phyloP scores from a whole-genome alignment of 306 rosid genomes.

The Trifolium repens region DNA sequence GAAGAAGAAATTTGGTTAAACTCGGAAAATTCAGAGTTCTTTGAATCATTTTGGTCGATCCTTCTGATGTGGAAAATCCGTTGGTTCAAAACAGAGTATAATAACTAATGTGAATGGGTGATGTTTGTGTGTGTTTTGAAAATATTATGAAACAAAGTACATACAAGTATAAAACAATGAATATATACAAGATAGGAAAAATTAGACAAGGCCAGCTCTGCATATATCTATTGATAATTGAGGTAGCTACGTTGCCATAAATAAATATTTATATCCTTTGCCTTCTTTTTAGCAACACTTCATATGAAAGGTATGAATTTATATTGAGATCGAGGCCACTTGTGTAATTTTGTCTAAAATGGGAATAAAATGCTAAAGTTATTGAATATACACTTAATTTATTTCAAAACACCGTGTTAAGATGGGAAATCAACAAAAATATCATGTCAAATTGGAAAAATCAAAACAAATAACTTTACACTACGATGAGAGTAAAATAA shows the following conservation, averaged over 20 bases:
- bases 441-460: too few relatives aligned
- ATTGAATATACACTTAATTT: too few relatives aligned
- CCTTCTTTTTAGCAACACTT: not conserved
- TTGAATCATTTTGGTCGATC: slow-evolving; percentile 50
- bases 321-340: too few relatives aligned
- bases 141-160: not conserved
- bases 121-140: not conserved
- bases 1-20: slow-evolving; percentile 41
- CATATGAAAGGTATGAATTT: too few relatives aligned
- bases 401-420: too few relatives aligned
- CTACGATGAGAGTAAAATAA: too few relatives aligned
- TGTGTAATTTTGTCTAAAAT: too few relatives aligned
- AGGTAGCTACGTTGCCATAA: not conserved
- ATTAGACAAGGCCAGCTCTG: not conserved
- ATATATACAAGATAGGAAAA: not conserved
- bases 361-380: too few relatives aligned
- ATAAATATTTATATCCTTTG: not conserved
- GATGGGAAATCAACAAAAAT: too few relatives aligned
- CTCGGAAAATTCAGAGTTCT: slow-evolving; percentile 17
- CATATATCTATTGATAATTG: not conserved
- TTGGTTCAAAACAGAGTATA: not conserved
- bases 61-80: not conserved
- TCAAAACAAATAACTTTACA: too few relatives aligned
- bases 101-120: not conserved
- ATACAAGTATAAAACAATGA: not conserved